Evolutionary conservation across 2,329 filamentous ascomycete species (phyloP).

Genomic region (Fusarium citri): DNA sequence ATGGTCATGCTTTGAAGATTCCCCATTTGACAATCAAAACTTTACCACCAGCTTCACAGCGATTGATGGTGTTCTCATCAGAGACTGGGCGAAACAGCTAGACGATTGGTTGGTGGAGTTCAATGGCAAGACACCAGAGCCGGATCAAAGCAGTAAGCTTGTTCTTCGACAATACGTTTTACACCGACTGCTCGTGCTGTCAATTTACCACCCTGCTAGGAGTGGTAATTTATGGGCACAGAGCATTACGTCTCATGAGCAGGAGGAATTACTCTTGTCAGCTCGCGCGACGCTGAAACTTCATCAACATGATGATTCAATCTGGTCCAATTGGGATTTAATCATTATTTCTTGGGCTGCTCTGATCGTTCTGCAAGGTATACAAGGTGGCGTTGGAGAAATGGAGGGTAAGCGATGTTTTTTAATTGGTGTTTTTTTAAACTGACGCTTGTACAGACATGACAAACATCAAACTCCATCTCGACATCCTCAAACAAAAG

Average conservation of each 20-base stretch:
- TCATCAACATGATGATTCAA: slow-evolving; percentile 17
- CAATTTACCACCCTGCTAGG: slow-evolving; percentile 5
- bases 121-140: slow-evolving; percentile 10
- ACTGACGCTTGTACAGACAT: background rate
- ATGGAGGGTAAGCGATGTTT: background rate
- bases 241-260: slow-evolving; percentile 13
- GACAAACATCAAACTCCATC: slow-evolving; percentile 21
- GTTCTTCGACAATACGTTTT: slow-evolving; percentile 11
- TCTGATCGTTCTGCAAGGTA: slow-evolving; percentile 7
- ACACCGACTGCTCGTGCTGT: slow-evolving; percentile 3
- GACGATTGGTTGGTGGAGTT: slow-evolving; percentile 20
- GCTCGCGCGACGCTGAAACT: slow-evolving; percentile 4
- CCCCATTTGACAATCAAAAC: background rate
- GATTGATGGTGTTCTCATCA: slow-evolving; percentile 2
- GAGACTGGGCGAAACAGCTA: slow-evolving; percentile 13
- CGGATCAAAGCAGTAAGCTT: slow-evolving; percentile 18
- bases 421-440: fast-evolving
- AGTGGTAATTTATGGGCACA: slow-evolving; percentile 14
- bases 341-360: slow-evolving; percentile 22
- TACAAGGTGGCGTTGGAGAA: slow-evolving; percentile 16
- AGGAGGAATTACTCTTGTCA: slow-evolving; percentile 14
- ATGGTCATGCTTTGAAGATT: slow-evolving; percentile 20
- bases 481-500: slow-evolving; percentile 14
- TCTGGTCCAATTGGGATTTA: slow-evolving; percentile 20
- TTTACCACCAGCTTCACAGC: slow-evolving; percentile 7